Base-by-base conservation (phyloP, 495 filamentous ascomycete genomes). In the Hypomontagnella submonticulosa region DNA sequence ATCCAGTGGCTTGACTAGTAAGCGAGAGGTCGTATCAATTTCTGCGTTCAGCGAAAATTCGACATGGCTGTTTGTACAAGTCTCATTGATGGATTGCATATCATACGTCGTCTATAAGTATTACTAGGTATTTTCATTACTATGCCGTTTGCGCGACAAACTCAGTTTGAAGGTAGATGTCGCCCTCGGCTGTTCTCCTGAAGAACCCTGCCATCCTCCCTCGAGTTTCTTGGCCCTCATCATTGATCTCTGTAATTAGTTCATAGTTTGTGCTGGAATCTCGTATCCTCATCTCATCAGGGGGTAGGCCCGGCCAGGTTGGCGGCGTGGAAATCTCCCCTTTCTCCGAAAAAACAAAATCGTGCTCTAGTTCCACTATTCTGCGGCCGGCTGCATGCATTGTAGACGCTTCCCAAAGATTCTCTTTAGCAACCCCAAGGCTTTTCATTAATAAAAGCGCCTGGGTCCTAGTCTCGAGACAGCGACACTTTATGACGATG, bases 401-500 rank as follows among this genome's bases (percentile, higher is more conserved):
- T 1, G 70, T 65, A 33, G 69, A 72, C 11, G 71, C 65, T 7
- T 77, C 75, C 77, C 77, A 80, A 2, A 81, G 61, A 42, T 76
- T 79, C 48, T 80, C 77, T 4, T 72, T 70, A 3, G 64, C 34
- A 0, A 58, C 67, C 2, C 75, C 71, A 19, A 78, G 69, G 27
- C 75, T 69, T 49, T 64, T 72, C 48, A 81, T 72, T 5, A 80
- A 51, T 5, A 71, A 71, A 2, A 81, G 66, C 3, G 82, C 82
- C 4, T 73, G 73, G 13, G 77, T 70, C 34, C 83, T 77, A 4
- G 84, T 71, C 5, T 72, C 49, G 4, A 82, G 79, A 20, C 76
- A 73, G 9, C 80, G 74, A 60, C 83, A 85, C 69, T 81, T 85
- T 30, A 79, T 73, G 1, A 75, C 77, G 13, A 82, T 78, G 61